Base-by-base conservation (phyloP, 768 basidiomycete genomes). In the Suillus paluster region DNA sequence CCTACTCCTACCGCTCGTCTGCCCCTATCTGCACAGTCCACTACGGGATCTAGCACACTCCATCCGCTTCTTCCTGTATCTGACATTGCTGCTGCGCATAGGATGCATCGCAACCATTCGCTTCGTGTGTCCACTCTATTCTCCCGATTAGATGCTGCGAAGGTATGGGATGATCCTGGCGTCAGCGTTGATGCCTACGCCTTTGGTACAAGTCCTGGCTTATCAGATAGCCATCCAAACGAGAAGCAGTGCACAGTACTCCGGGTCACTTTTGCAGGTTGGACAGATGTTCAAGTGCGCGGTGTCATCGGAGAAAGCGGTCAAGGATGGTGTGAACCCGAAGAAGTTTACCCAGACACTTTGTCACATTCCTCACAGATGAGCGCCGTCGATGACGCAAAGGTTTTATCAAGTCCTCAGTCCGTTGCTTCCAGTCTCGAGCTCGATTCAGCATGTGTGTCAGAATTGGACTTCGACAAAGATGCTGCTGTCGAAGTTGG, bases 321-420 rank as follows among this genome's bases (percentile, higher is more conserved):
- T 19, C 83, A 80, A 9, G 89, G 87, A 0, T 94, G 92, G 92
- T 94, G 91, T 75, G 79, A 81, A 0, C 73, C 94, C 19, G 86
- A 91, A 69, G 91, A 92, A 67, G 72, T 75, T 1, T 68, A 36
- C 67, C 63, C n/a, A 44, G 45, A 36, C 2, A 4, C 34, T 7
- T 34, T 36, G 17, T 53, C 27, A 7, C 6, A 11, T 27, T 53
- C 34, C 15, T 36, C 27, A 21, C 50, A 46, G 39, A 15, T 59
- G 14, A 66, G 57, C n/a, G 59, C 57, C 41, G 41, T 50, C 27
- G 44, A 49, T 21, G 39, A 46, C 6, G 19, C 25, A 7, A 14
- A 54, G 2, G 15, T 6, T 25, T 54, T 1, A 25, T 5, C 54
- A 5, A 48, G 56, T 52, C 59, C 61, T 0, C 34, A 49, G 11